Conservation (phyloP, 1,139 yeast species). For the Diutina rugosa region DNA sequence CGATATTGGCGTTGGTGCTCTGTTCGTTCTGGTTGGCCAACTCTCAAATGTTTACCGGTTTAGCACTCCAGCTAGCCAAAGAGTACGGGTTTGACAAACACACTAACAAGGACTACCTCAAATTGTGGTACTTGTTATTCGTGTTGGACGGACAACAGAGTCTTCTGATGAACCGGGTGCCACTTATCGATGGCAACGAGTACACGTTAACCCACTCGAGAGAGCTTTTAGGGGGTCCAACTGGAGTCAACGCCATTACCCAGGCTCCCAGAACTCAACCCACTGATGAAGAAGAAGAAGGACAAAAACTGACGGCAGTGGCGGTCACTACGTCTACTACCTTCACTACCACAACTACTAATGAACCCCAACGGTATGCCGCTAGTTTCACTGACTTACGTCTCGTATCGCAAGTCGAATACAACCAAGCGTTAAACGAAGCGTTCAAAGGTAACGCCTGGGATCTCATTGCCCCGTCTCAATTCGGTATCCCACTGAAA, state of each 20-base stretch:
- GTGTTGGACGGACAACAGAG: slow-evolving; percentile 62
- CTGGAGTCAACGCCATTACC: neutral
- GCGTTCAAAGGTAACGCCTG: slow-evolving; percentile 52
- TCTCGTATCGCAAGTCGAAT: slow-evolving; percentile 61
- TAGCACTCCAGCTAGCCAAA: slow-evolving; percentile 53
- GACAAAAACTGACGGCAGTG: neutral
- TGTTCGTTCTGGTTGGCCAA: slow-evolving; percentile 63
- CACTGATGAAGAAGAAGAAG: neutral
- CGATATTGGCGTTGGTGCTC: slow-evolving; percentile 48
- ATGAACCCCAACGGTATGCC: neutral
- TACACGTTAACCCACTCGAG: slow-evolving; percentile 28
- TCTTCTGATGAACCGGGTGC: slow-evolving; percentile 44
- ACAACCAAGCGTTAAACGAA: slow-evolving; percentile 50
- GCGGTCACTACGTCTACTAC: neutral
- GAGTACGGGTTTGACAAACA: slow-evolving; percentile 38
- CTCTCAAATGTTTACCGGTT: slow-evolving; percentile 52
- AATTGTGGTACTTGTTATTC: slow-evolving; percentile 57
- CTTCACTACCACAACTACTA: neutral
- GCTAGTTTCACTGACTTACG: slow-evolving; percentile 36
- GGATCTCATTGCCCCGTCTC: slow-evolving; percentile 46
- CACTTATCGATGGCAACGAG: slow-evolving; percentile 37
- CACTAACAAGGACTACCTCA: slow-evolving; percentile 31
- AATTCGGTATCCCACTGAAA: slow-evolving; percentile 57
- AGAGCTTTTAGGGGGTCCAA: slow-evolving; percentile 14
- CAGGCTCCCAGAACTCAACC: neutral